Conservation (phyloP, 1,139 yeast genomes). For the Hansenula lynferdii region DNA sequence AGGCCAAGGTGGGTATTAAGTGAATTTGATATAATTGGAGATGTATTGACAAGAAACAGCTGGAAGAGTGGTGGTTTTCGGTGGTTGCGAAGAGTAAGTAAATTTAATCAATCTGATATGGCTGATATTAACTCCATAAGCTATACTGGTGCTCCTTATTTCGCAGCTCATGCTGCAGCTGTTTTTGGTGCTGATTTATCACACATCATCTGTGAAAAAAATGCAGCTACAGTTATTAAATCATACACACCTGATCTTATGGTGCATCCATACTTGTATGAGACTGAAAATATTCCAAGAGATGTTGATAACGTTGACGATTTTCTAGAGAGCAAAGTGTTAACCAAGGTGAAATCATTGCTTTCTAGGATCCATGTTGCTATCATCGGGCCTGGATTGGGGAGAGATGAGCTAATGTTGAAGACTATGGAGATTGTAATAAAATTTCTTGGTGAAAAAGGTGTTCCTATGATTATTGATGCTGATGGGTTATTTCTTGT, state of each 20-base stretch:
- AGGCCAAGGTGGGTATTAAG: conserved; percentile 55
- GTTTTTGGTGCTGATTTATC: conserved; percentile 84
- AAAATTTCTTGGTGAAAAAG: conserved; percentile 42
- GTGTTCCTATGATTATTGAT: conserved; percentile 72
- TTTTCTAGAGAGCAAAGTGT: conserved; percentile 37
- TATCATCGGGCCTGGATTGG: conserved; percentile 92
- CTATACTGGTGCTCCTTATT: conserved; percentile 95
- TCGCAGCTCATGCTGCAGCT: conserved; percentile 81
- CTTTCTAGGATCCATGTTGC: conserved; percentile 72
- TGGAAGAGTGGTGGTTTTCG: conserved; percentile 81
- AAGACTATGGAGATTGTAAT: conserved; percentile 54
- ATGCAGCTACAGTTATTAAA: conserved; percentile 80
- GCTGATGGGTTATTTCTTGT: conserved; percentile 81
- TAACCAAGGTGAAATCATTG: conserved; percentile 51
- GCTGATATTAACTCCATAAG: conserved; percentile 16
- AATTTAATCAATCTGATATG: neutral
- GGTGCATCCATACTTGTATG: conserved; percentile 84
- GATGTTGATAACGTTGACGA: conserved; percentile 8
- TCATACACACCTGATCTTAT: conserved; percentile 87
- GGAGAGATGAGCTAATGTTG: conserved; percentile 71
- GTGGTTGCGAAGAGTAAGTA: conserved; percentile 80
- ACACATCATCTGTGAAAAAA: conserved; percentile 76
- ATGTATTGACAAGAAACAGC: conserved; percentile 28
- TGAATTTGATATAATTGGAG: neutral
- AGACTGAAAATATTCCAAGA: conserved; percentile 19